Evolutionary conservation across 805 yeast species (phyloP), one percentile per base, ranked within the genome.

Genomic region (Monosporozyma servazzii): DNA sequence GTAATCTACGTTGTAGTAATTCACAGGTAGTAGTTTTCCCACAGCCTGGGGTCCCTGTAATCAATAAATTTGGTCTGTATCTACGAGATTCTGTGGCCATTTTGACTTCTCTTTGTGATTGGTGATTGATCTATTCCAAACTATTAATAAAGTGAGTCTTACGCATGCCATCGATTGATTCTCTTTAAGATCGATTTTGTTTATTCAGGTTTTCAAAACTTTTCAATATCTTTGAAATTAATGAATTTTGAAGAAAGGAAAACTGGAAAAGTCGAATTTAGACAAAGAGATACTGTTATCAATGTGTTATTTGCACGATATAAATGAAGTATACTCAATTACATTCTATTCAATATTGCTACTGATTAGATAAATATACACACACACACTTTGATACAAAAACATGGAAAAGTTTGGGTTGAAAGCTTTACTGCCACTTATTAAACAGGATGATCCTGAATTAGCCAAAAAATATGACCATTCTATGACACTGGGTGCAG

Each of bases 21-120:
- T 62, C 69, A 42, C 69, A 65, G 6, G 67, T 63, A 17, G 63
- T 61, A 3, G 66, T 64, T 60, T 63, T 70, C 54, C 73, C 73
- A 58, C 72, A 65, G 7, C 74, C 91, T 23, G 99, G 99, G 3
- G 98, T 91, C 3, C 99, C 99, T 2, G 98, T 93, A 46, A 93
- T 78, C 40, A 93, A 79, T 42, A 93, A 82, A 66, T 93, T 93
- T 8, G 96, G 78, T 41, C 54, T 48, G n/a, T 53, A 56, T 53
- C 71, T 61, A 33, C 58, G 57, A 1, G 63, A 48, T 40, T 51
- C 53, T 41, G 31, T 45, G 9, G 41, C 41, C 48, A 45, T 45
- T 9, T 11, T 21, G 8, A 10, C 5, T 1, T 41, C 15, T 21
- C 18, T 17, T 39, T 3, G 1, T 17, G 42, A 18, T 39, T 18